Conservation (phyloP, 768 basidiomycete genomes). For the Cystofilobasidium capitatum region DNA sequence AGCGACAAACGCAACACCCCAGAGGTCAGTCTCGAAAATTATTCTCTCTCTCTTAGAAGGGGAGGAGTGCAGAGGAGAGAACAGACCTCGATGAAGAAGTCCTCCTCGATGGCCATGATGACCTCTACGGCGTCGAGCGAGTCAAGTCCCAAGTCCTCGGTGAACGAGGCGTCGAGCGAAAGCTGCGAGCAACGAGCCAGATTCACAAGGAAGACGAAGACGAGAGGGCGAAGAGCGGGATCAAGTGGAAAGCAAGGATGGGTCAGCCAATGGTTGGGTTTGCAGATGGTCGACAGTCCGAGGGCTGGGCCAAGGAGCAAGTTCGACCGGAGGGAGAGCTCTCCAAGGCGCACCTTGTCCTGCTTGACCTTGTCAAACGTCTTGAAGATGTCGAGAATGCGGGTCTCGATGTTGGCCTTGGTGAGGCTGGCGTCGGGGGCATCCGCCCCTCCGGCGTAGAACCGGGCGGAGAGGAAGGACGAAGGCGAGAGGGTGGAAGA, state of each 20-base stretch:
- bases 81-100: constrained; percentile 72
- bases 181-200: constrained; percentile 46
- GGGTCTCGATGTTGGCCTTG: constrained; percentile 57
- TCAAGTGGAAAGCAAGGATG: neutral
- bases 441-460: neutral
- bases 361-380: constrained; percentile 80
- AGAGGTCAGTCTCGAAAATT: neutral
- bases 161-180: constrained; percentile 55
- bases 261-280: neutral
- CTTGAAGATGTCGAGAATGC: constrained; percentile 74
- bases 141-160: constrained; percentile 79
- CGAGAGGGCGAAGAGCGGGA: neutral
- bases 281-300: neutral
- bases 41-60: neutral
- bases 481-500: neutral
- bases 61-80: neutral
- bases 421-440: constrained; percentile 34
- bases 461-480: constrained; percentile 4
- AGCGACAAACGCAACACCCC: neutral
- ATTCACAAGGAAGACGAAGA: neutral
- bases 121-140: constrained; percentile 96
- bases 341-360: constrained; percentile 60
- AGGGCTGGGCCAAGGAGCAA: neutral
- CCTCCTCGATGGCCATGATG: constrained; percentile 99
- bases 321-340: neutral